These are phyloP conservation scores for Flueggea neowawraea DNA, from an alignment of 441 rosid genomes.

Conservation along the genomic window DNA sequence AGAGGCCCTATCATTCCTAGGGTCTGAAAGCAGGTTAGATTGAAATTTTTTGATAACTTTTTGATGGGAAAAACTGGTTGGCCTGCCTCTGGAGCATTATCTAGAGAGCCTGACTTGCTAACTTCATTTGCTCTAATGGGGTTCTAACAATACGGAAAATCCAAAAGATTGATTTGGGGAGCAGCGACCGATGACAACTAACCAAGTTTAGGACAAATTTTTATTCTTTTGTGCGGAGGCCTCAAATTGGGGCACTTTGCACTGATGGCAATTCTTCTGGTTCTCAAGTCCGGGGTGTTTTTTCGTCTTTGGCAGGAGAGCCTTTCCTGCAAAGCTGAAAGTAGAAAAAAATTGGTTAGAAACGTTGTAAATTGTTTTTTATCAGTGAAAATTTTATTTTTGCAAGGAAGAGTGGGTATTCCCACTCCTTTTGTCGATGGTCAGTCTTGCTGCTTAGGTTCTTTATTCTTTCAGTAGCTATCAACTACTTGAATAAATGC, in stretches of 20 bases:
- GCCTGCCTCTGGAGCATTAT: conserved; percentile 27
- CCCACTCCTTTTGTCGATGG: conserved; percentile 15
- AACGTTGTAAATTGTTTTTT: conserved; percentile 32
- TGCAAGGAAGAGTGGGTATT: conserved; percentile 19
- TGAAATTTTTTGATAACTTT: conserved; percentile 28
- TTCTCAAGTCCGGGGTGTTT: conserved; percentile 45
- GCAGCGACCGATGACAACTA: conserved; percentile 31
- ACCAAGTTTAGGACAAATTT: conserved; percentile 46
- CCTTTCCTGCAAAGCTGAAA: conserved; percentile 36
- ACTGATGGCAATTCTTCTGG: conserved; percentile 55
- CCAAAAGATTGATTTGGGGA: conserved; percentile 41
- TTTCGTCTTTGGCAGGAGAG: conserved; percentile 45
- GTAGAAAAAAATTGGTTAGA: conserved; percentile 29
- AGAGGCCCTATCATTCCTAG: conserved; percentile 56
- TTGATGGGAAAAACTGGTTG: conserved; percentile 16
- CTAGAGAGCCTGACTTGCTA: conserved; percentile 50
- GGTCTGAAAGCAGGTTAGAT: conserved; percentile 43
- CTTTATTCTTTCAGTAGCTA: conserved; percentile 52
- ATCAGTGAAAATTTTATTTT: conserved; percentile 12
- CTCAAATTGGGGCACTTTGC: conserved; percentile 38
- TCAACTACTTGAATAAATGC: conserved; percentile 32
- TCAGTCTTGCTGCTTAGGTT: conserved; percentile 42
- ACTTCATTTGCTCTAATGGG: conserved; percentile 47
- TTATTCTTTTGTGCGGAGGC: conserved; percentile 64
- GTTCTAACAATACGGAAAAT: conserved; percentile 47